Percentiles rank a stretch among this genome's conserved stretches.
These are phyloP conservation scores for Ceratocystis colombiana DNA, from an alignment of 2,329 filamentous ascomycete species.

Conservation along the genomic window DNA sequence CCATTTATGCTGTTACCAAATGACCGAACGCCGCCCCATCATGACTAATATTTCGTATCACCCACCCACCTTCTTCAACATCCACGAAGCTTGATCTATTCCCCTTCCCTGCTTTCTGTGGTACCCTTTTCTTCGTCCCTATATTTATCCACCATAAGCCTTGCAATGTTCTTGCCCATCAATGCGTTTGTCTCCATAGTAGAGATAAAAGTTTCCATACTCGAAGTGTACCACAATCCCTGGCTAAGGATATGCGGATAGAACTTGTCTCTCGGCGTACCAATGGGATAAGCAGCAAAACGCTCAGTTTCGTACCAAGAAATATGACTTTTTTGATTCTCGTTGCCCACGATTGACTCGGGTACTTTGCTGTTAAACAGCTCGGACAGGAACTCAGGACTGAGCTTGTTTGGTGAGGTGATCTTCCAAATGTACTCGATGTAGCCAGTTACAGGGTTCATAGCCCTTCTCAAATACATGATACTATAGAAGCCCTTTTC, in stretches of 20 bases:
- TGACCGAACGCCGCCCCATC: too few species aligned
- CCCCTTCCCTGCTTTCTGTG: background rate
- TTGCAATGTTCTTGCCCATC: constrained; percentile 79
- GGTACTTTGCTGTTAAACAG: constrained; percentile 44
- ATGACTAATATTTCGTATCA: too few species aligned
- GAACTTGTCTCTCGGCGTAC: constrained; percentile 77
- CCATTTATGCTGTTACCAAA: too few species aligned
- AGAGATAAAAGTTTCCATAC: constrained; percentile 87
- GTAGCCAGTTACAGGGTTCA: constrained; percentile 48
- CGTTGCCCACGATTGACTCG: constrained; percentile 33
- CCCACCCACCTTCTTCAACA: background rate
- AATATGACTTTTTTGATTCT: constrained; percentile 40
- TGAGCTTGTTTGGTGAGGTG: constrained; percentile 48
- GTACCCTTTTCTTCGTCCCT: background rate
- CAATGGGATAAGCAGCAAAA: constrained; percentile 78
- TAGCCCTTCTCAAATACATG: constrained; percentile 56
- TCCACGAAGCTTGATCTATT: background rate
- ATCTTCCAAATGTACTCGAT: constrained; percentile 55
- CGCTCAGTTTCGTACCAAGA: constrained; percentile 68
- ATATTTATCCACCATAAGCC: constrained; percentile 52
- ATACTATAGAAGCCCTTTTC: constrained; percentile 76
- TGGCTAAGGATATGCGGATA: constrained; percentile 63
- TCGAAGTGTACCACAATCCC: constrained; percentile 60
- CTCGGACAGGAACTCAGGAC: constrained; percentile 42
- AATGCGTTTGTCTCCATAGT: constrained; percentile 95